Conservation (phyloP, 139 green algal genomes). For the Yamagishiella unicocca region DNA sequence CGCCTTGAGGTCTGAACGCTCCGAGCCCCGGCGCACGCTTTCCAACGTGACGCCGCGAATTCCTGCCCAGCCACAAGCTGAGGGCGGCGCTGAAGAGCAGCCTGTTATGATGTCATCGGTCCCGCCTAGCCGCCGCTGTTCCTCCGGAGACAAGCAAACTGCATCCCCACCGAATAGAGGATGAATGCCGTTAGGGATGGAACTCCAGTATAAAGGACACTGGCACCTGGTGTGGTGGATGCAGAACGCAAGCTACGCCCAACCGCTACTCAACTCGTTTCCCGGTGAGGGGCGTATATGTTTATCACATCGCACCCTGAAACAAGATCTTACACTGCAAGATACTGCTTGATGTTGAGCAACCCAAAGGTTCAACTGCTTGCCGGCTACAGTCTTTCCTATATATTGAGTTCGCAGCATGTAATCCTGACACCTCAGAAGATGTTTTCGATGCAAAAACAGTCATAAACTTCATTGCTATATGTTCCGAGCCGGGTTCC, state of each 20-base stretch:
- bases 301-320: not conserved
- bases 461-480: not conserved
- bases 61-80: not conserved
- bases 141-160: conserved; percentile 5
- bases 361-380: too few species aligned
- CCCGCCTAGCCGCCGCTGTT: not conserved
- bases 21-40: not conserved
- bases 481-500: not conserved
- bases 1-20: not conserved
- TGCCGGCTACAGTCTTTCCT: too few species aligned
- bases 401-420: too few species aligned
- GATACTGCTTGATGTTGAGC: too few species aligned
- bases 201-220: too few species aligned
- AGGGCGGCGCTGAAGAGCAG: not conserved
- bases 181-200: too few species aligned
- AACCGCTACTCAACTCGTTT: not conserved
- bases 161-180: not conserved
- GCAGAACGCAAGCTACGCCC: too few species aligned
- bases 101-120: not conserved
- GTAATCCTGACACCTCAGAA: too few species aligned
- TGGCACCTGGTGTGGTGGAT: too few species aligned
- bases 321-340: not conserved
- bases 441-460: too few species aligned
- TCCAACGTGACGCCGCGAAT: not conserved
- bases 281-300: not conserved